These are phyloP conservation scores for Eucalyptus camaldulensis DNA, from an alignment of 345 rosid genomes.

Conservation along the genomic window DNA sequence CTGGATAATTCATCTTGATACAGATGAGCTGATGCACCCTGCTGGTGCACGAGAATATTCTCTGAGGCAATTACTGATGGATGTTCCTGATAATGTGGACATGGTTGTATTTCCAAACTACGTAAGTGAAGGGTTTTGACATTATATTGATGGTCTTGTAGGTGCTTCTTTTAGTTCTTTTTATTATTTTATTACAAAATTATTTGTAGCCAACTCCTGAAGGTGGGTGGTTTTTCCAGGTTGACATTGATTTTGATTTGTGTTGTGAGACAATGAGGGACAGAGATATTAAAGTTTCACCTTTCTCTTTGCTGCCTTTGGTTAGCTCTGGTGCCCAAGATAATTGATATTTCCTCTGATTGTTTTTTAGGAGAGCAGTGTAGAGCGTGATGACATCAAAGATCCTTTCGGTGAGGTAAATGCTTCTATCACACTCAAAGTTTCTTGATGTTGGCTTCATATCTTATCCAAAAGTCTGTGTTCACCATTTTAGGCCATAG, in stretches of 20 bases:
- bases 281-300: background rate
- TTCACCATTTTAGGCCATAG: background rate
- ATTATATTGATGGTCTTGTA: background rate
- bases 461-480: background rate
- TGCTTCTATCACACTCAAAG: background rate
- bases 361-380: conserved; percentile 63
- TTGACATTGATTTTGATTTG: background rate
- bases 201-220: background rate
- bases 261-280: background rate
- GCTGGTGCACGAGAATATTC: conserved; percentile 92
- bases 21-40: conserved; percentile 88
- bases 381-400: conserved; percentile 80
- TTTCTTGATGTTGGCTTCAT: background rate
- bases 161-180: background rate
- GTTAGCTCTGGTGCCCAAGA: background rate
- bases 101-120: conserved; percentile 94
- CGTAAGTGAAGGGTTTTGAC: conserved; percentile 31
- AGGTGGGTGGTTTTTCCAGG: background rate
- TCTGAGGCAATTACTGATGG: conserved; percentile 67
- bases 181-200: background rate
- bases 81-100: conserved; percentile 78
- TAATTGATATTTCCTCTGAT: background rate
- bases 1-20: conserved; percentile 95
- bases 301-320: background rate
- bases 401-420: conserved; percentile 93